Evolutionary conservation across 306 rosid species (phyloP).

Genomic region (Castanospermum australe): DNA sequence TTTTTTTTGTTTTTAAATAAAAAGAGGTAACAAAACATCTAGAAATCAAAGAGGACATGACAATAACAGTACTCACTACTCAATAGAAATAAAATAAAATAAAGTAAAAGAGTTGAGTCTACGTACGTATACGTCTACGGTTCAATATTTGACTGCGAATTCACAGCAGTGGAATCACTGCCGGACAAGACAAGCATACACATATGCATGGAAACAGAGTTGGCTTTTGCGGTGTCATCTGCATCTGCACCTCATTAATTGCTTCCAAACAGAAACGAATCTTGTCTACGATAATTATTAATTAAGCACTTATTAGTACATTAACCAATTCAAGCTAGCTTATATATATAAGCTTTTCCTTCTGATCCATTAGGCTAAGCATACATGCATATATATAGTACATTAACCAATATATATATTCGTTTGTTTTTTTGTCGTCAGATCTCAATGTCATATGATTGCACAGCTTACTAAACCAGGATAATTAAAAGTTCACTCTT

Average conservation of each 20-base stretch:
- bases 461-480: neutral
- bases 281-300: neutral
- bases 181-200: slow-evolving; percentile 6
- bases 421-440: neutral
- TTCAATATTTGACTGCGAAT: neutral
- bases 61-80: neutral
- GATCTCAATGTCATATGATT: neutral
- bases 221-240: neutral
- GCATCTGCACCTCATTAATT: slow-evolving; percentile 23
- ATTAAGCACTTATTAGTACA: neutral
- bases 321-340: neutral
- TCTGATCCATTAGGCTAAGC: neutral
- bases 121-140: neutral
- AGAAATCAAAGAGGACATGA: neutral
- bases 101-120: too few relatives aligned
- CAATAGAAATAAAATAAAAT: neutral
- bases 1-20: neutral
- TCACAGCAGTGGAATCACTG: slow-evolving; percentile 32
- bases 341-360: neutral
- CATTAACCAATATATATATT: neutral
- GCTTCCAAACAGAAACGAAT: slow-evolving; percentile 22
- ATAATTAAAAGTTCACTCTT: neutral
- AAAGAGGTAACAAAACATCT: neutral
- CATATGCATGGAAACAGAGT: slow-evolving; percentile 25
- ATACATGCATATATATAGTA: neutral